Conservation (phyloP, 352 stramenopile species). For the Globisporangium viniferum region DNA sequence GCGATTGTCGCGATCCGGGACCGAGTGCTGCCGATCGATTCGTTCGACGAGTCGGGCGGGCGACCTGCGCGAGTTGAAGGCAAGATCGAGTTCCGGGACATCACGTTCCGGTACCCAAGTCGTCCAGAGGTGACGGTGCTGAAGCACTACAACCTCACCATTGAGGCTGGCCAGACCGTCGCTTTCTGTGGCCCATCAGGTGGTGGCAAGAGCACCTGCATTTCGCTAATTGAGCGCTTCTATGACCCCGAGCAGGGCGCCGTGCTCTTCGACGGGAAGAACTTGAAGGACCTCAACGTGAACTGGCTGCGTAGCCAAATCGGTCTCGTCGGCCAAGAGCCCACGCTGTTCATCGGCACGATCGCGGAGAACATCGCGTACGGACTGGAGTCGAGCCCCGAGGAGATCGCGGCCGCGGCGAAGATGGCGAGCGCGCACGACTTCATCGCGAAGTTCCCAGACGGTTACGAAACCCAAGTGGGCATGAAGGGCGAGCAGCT, state of each 20-base stretch:
- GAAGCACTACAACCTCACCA: constrained; percentile 16
- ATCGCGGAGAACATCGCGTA: constrained; percentile 53
- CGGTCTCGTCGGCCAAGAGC: constrained; percentile 54
- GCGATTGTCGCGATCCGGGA: constrained; percentile 10
- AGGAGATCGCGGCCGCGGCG: constrained; percentile 68
- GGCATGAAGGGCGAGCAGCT: constrained; percentile 39
- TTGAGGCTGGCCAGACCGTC: constrained; percentile 26
- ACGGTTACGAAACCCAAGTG: constrained; percentile 88
- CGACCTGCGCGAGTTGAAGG: constrained; percentile 6
- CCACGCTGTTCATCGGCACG: constrained; percentile 43
- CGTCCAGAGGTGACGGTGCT: constrained; percentile 20
- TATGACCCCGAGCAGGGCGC: constrained; percentile 23
- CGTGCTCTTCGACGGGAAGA: constrained; percentile 20
- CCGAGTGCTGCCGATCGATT: background rate
- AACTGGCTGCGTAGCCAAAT: constrained; percentile 26
- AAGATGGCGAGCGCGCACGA: constrained; percentile 81
- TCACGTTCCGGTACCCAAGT: constrained; percentile 28
- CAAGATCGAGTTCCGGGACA: constrained; percentile 20
- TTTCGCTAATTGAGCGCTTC: constrained; percentile 30
- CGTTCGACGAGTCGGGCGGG: constrained; percentile 5
- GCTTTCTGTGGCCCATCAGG: constrained; percentile 24
- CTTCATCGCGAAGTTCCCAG: constrained; percentile 83
- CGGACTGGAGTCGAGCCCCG: constrained; percentile 17
- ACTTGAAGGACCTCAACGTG: constrained; percentile 23
- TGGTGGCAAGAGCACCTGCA: constrained; percentile 28